Base-by-base conservation (phyloP, 495 filamentous ascomycete species). In the Glonium stellatum region DNA sequence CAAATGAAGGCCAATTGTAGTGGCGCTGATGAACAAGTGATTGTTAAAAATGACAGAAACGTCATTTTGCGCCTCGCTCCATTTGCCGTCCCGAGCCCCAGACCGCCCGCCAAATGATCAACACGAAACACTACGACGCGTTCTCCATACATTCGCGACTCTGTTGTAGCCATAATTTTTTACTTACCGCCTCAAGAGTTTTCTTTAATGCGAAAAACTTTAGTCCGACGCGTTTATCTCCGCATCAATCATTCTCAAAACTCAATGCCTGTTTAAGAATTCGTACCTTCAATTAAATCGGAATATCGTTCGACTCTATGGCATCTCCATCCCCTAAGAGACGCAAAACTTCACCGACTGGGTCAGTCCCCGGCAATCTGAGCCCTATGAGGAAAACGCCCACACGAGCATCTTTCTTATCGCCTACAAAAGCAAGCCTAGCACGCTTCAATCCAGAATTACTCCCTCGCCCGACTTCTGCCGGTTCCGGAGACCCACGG, bases 401-500 rank as follows among this genome's bases (percentile, higher is more conserved):
- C 6, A 57, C 58, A n/a, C 62, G 68, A 39, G 55, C 65, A 6
- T 70, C 68, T 4, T 70, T 63, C 50, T 27, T 64, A 36, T 70
- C 68, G 0, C 68, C 68, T 4, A 70, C 68, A 3, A 70, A 68
- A 60, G 68, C 68, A 35, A 70, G 68, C 47, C 54, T 70, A 6
- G 47, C 68, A 54, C 68, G 68, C 44, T 64, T 59, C 57, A 66
- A 70, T 65, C 68, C 68, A 5, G 54, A 39, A 25, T 51, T 70
- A 22, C 62, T 68, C 5, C 59, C 57, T 18, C 54, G 50, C 12
- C 27, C 35, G 6, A 52, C 58, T 15, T 55, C 51, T 23, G 23
- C 60, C 4, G 48, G 19, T n/a, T 52, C 57, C 36, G 31, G n/a
- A 22, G 57, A 39, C 0, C 53, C 59, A 12, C 63, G 51, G 44